phyloP scores from a whole-genome alignment of 345 rosid genomes.

The Bruguiera parviflora region DNA sequence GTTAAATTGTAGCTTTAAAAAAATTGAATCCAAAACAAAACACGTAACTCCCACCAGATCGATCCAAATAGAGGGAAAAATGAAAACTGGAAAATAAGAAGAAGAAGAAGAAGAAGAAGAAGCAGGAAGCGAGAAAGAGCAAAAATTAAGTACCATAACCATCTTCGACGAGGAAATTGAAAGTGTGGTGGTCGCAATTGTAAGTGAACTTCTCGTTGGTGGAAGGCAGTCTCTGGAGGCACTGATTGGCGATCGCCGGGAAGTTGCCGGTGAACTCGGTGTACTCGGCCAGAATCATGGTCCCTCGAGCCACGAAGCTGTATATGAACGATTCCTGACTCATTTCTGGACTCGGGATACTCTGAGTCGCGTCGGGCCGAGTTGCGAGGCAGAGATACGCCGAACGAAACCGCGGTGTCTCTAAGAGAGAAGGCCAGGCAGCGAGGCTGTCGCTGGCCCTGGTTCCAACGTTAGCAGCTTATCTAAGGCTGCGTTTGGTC shows the following conservation, averaged over 20 bases:
- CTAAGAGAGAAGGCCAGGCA: background rate
- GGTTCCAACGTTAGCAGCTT: background rate
- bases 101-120: too few relatives aligned
- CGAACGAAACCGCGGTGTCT: background rate
- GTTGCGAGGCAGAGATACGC: background rate
- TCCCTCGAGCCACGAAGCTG: slow-evolving; percentile 97
- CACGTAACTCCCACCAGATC: slow-evolving; percentile 17
- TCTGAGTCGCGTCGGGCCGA: slow-evolving; percentile 4
- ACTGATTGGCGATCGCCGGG: slow-evolving; percentile 94
- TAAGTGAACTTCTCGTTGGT: slow-evolving; percentile 92
- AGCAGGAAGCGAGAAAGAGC: background rate
- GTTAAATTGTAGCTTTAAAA: background rate
- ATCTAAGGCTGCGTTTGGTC: background rate
- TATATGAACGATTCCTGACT: slow-evolving; percentile 88
- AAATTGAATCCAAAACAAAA: slow-evolving; percentile 1
- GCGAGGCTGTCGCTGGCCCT: background rate
- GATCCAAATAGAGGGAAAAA: background rate
- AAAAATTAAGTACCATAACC: slow-evolving; percentile 59
- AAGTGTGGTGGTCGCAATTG: slow-evolving; percentile 97
- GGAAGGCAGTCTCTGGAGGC: slow-evolving; percentile 82
- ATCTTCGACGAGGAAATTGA: slow-evolving; percentile 90
- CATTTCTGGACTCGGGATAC: slow-evolving; percentile 29
- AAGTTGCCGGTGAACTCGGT: slow-evolving; percentile 98
- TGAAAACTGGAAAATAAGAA: too few relatives aligned
- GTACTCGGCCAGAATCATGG: slow-evolving; percentile 85